Conservation (phyloP, 1,139 yeast species). For the Taphrina confusa region DNA sequence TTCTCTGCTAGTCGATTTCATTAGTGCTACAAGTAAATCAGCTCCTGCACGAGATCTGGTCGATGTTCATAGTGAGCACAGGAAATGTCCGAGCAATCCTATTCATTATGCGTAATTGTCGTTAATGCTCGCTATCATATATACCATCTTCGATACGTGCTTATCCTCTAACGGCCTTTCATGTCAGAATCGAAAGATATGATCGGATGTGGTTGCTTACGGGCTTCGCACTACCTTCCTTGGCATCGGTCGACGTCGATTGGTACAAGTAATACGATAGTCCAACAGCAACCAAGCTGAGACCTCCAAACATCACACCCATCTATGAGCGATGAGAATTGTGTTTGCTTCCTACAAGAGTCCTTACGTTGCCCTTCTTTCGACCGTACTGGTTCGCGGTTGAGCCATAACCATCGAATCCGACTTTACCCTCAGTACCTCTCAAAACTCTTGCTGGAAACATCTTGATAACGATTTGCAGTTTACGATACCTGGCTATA, state of each 20-base stretch:
- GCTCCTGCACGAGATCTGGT: no score
- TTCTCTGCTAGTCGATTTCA: no score
- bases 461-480: neutral
- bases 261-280: slow-evolving; percentile 9
- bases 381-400: slow-evolving; percentile 33
- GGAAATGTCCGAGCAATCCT: no score
- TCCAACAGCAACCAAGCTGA: neutral
- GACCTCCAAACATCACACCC: slow-evolving; percentile 17
- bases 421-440: slow-evolving; percentile 32
- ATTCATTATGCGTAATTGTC: no score
- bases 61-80: no score
- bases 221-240: slow-evolving; percentile 24
- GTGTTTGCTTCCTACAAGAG: no score
- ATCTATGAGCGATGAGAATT: neutral
- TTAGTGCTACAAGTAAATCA: no score
- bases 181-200: neutral
- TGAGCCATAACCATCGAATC: slow-evolving; percentile 27
- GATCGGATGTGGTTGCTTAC: slow-evolving; percentile 2
- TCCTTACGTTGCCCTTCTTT: slow-evolving; percentile 14
- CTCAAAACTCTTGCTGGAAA: slow-evolving; percentile 21
- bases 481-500: no score
- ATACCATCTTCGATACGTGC: neutral
- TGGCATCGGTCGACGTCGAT: slow-evolving; percentile 14
- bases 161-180: slow-evolving; percentile 11
- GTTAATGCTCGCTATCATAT: neutral